Evolutionary conservation across 352 stramenopile species (phyloP), one percentile per base, ranked within the genome.

Genomic region (Phytophthora sp.): DNA sequence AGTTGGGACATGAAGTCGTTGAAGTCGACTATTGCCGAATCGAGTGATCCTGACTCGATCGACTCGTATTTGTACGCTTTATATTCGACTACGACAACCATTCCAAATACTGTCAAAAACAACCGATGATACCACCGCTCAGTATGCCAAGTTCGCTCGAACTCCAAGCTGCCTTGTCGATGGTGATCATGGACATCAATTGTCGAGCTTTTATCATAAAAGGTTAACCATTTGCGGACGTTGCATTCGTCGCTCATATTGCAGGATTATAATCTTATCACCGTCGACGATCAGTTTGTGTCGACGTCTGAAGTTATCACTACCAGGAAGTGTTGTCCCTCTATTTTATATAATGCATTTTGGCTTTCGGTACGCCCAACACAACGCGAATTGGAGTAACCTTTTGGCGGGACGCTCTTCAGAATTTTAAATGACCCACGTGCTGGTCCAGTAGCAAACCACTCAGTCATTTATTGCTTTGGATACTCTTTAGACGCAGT

Each of bases 181-280:
- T 39, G 15, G 13, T 59, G 51, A 32, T 59, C 18, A 21, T 59
- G 37, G 9, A 50, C 51, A 28, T 50, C 51, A 10, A 59, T 50
- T 7, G 30, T 17, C 15, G 28, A 52, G 5, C 27, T 35, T 43
- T 8, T 17, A 42, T 13, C 20, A 60, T 38, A 43, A 60, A 10
- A 60, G 27, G 8, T 60, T 38, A n/a, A 43, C 24, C 52, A 51
- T 51, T 32, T 51, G 39, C 12, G 52, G 38, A n/a, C 52, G 52
- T 10, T 28, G 23, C 3, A 60, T 37, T 31, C 28, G 37, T 32
- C 30, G 18, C 4, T 60, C 37, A 20, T 51, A 51, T 15, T 34
- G 27, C 26, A 51, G 21, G 4, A 15, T 44, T 32, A 27, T 30
- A 1, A 41, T 15, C 21, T 58, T 17, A n/a, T 39, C 27, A 8